A percentile compares a stretch with the other conserved stretches of the same genome.
phyloP scores from a whole-genome alignment of 2,329 filamentous ascomycete species.

The Botrytis sinoallii region DNA sequence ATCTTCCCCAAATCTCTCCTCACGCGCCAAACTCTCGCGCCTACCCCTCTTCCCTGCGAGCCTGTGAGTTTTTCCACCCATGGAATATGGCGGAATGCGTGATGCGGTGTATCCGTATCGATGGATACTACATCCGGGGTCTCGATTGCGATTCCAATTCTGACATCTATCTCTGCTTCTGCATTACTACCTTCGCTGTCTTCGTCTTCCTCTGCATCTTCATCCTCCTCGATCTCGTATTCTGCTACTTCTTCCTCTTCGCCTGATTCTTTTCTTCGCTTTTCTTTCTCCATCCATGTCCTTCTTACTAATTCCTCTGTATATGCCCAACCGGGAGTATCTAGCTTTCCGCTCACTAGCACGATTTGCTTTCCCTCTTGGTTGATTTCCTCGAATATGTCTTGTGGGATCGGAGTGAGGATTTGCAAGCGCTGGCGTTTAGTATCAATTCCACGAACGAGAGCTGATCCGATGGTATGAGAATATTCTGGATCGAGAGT shows the following conservation, averaged over 20 bases:
- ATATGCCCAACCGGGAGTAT: constrained; percentile 67
- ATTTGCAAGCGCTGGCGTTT: constrained; percentile 56
- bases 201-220: constrained; percentile 12
- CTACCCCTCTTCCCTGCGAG: constrained; percentile 54
- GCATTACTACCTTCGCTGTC: not conserved
- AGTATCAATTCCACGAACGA: constrained; percentile 68
- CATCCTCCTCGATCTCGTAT: not conserved
- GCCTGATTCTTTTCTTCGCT: constrained; percentile 8
- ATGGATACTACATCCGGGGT: not conserved
- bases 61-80: constrained; percentile 59
- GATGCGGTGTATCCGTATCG: not conserved
- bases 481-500: constrained; percentile 60
- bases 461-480: constrained; percentile 58
- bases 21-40: constrained; percentile 61
- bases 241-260: not conserved
- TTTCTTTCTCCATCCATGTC: constrained; percentile 22
- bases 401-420: constrained; percentile 55
- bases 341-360: constrained; percentile 65
- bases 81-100: constrained; percentile 42
- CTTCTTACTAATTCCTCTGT: constrained; percentile 56
- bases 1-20: constrained; percentile 55
- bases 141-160: not conserved
- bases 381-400: constrained; percentile 43
- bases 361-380: constrained; percentile 51
- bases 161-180: not conserved